Base-by-base conservation (phyloP, 768 basidiomycete species). In the Boletus tomentosulus region DNA sequence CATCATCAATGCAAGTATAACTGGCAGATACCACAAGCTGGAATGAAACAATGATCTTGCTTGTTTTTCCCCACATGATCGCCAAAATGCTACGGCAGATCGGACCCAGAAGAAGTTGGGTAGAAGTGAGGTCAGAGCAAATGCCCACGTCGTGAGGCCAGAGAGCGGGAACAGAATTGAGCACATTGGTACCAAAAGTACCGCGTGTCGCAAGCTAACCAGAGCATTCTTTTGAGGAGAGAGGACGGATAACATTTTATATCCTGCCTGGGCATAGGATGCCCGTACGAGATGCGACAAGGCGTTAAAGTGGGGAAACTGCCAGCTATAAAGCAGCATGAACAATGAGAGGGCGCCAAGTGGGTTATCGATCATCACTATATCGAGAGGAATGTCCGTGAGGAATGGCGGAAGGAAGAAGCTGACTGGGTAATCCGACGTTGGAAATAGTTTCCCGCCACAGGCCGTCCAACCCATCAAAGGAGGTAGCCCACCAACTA, bases 401-500 rank as follows among this genome's bases (percentile, higher is more conserved):
- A 88, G 70, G 66, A 84, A 81, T 1, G 82, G 69, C 3, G 87
- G 87, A 49, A 86, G 79, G 68, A 83, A 86, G 33, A 82, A 63
- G 25, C 79, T 71, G 46, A 85, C 55, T 0, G 87, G 83, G 60
- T 87, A 78, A 28, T 77, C 70, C 0, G 80, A 54, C n/a, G 79
- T 77, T 0, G 90, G 89, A 55, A 89, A 72, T 9, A 96, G 68
- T 15, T 79, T 74, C 22, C 89, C 92, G 1, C 94, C 95, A 54
- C 89, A 91, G 1, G 97, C 97, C 7, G 96, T 86, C 97, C 97
- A 99, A 39, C 97, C 97, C 89, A 99, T 98, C 48, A 99, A 72
- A 2, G 96, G 94, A 6, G 97, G 97, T 5, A 98, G 76, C 1
- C 78, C 94, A 31, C 97, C 97, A 3, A 99, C 96, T 22, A 98